These are phyloP conservation scores for Neurospora sp. DNA, from an alignment of 495 filamentous ascomycete genomes.

Conservation along the genomic window DNA sequence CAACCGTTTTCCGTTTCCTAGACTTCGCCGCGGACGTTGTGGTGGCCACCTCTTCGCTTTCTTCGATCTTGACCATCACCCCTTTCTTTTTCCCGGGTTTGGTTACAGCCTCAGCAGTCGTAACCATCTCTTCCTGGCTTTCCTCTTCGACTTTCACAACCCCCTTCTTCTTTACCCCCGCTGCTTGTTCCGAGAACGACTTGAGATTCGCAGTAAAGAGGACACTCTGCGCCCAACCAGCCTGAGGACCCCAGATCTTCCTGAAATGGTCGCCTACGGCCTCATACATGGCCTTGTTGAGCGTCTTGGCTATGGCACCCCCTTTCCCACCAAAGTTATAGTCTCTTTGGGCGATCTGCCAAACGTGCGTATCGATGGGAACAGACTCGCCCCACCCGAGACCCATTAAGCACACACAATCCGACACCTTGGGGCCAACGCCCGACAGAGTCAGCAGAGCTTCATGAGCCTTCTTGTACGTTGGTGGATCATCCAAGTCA, in stretches of 20 bases:
- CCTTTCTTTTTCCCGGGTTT: neutral
- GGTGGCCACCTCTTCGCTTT: neutral
- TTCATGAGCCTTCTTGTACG: conserved; percentile 73
- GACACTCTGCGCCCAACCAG: conserved; percentile 95
- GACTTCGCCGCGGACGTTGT: neutral
- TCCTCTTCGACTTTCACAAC: conserved; percentile 17
- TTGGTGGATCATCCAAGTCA: conserved; percentile 3
- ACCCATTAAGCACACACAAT: conserved; percentile 95
- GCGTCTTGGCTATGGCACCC: conserved; percentile 60
- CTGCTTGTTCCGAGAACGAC: conserved; percentile 62
- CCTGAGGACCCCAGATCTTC: conserved; percentile 83
- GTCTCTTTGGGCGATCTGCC: conserved; percentile 94
- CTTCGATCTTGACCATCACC: conserved; percentile 1
- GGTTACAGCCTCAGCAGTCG: conserved; percentile 7
- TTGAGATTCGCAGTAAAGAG: conserved; percentile 91
- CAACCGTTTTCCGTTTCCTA: conserved; percentile 9
- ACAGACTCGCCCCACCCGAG: conserved; percentile 94
- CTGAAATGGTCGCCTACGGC: conserved; percentile 86
- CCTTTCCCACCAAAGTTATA: conserved; percentile 72
- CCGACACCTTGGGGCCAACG: conserved; percentile 92
- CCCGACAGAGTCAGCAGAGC: conserved; percentile 68
- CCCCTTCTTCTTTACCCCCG: conserved; percentile 20
- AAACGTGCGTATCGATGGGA: conserved; percentile 95
- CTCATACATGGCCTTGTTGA: conserved; percentile 82
- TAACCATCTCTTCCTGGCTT: conserved; percentile 13